A percentile compares a stretch with the other conserved stretches of the same genome.
Evolutionary conservation across 345 rosid genomes (phyloP).

Genomic region (Aethionema arabicum): DNA sequence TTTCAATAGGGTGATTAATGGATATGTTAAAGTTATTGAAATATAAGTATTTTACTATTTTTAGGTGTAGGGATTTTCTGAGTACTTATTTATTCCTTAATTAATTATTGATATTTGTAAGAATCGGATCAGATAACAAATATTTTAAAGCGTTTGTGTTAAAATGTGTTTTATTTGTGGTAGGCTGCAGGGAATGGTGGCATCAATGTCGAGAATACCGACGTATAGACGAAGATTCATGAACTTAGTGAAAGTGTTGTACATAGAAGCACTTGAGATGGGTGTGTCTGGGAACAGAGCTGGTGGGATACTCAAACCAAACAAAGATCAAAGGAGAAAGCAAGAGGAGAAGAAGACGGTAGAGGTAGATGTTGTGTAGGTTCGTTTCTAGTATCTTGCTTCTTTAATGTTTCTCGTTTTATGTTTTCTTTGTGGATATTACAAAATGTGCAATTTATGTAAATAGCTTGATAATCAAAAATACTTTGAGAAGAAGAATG

Average conservation of each 20-base stretch:
- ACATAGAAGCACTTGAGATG: conserved; percentile 56
- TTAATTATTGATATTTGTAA: too few relatives aligned
- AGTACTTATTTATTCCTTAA: too few relatives aligned
- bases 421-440: background rate
- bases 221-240: conserved; percentile 69
- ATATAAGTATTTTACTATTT: too few relatives aligned
- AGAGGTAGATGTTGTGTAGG: conserved; percentile 22
- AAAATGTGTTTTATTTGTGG: background rate
- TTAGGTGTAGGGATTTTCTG: too few relatives aligned
- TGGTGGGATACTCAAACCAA: conserved; percentile 41
- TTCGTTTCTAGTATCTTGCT: background rate
- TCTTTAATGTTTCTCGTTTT: background rate
- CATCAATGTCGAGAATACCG: conserved; percentile 67
- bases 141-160: background rate
- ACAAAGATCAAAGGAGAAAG: conserved; percentile 1
- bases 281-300: conserved; percentile 42
- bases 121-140: too few relatives aligned
- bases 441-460: too few relatives aligned
- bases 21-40: too few relatives aligned
- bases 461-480: too few relatives aligned
- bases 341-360: conserved; percentile 22
- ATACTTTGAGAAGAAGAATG: too few relatives aligned
- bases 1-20: too few relatives aligned
- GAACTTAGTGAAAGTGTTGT: conserved; percentile 57
- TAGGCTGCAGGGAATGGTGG: conserved; percentile 77